Evolutionary conservation across 768 basidiomycete genomes (phyloP), one percentile per base, ranked within the genome.

Genomic region (Lentinula boryana): DNA sequence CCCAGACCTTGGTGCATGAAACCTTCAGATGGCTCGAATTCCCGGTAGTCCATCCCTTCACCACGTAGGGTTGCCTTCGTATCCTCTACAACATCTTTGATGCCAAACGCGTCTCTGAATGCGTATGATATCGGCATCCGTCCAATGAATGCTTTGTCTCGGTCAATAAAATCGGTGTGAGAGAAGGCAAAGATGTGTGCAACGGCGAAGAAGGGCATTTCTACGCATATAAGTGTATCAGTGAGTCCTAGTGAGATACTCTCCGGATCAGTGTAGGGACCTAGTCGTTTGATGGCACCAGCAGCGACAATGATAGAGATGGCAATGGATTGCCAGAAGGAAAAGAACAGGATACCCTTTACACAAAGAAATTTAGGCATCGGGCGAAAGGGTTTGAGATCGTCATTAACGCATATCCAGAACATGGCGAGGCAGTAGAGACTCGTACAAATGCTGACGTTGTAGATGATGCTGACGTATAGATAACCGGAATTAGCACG

Each of bases 351-450:
- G 65, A 99, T 94, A 49, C 96, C 96, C 71, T 99, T 99, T 66
- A 99, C 95, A 70, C 95, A 99, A 31, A 98, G 86, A 74, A 99
- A 99, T 73, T 99, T 99, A 2, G 97, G 94, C 65, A 95, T 84
- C 0, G 94, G 94, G 10, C 96, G 80, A 76, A 93, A 97, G 1
- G 94, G 93, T 71, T 89, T 89, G 53, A 98, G 76, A 70, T 98
- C 97, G 38, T 88, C 80, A 66, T 85, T 86, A 4, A 98, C 91
- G 61, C 91, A 93, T 59, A 95, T 82, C 97, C 97, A 99, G 74
- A 98, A 98, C 75, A 97, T 88, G 0, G 94, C 97, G 43, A 98
- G 82, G 68, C 95, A 98, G 77, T 94, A 95, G 23, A 95, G 73
- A 33, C 82, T 83, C 49, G 91, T 76, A 72, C 86, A 89, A 51